Base-by-base conservation (phyloP, 441 rosid genomes). In the Eugenia klotzschiana region DNA sequence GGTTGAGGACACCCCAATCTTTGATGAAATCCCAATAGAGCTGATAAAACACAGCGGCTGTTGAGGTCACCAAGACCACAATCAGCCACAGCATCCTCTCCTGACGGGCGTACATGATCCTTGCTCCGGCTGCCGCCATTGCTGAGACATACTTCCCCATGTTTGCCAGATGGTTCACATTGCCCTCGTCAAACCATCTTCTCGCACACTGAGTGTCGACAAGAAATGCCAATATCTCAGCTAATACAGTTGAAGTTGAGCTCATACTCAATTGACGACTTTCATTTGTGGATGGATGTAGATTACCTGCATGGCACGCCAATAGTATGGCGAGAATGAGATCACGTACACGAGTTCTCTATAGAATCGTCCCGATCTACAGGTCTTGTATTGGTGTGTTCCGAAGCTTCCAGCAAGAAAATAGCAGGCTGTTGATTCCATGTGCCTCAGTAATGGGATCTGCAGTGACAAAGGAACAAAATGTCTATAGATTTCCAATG, bases 281-380 rank as follows among this genome's bases (percentile, higher is more conserved):
- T 43, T 26, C 54, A 46, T 79, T 51, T 79, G n/a, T 57, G 29
- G 18, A 51, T 60, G 49, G 46, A 69, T 69, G 25, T 20, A 33
- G n/a, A 1, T 87, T 88, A 95, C 99, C 94, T 97, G 99, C 98
- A 96, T 94, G 3, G 99, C 99, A 64, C 99, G 97, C 99, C 98
- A 96, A 85, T 94, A 96, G 87, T 94, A 97, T 3, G 99, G 99
- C 80, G 89, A 86, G 87, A 97, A 97, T 4, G 99, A 96, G 84
- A 97, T 94, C 10, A 92, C 89, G 86, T 94, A 96, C 51, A 92
- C 97, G 12, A 97, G 93, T 79, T 96, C 97, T 81, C 92, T 86
- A 53, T 90, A 96, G 22, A 93, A 81, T 83, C 87, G 92, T 83
- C 99, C 98, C 5, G 84, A 92, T 57, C 87, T 90, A 89, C 98